Conservation (phyloP, 2,329 filamentous ascomycete genomes). For the Diatrype stigma region DNA sequence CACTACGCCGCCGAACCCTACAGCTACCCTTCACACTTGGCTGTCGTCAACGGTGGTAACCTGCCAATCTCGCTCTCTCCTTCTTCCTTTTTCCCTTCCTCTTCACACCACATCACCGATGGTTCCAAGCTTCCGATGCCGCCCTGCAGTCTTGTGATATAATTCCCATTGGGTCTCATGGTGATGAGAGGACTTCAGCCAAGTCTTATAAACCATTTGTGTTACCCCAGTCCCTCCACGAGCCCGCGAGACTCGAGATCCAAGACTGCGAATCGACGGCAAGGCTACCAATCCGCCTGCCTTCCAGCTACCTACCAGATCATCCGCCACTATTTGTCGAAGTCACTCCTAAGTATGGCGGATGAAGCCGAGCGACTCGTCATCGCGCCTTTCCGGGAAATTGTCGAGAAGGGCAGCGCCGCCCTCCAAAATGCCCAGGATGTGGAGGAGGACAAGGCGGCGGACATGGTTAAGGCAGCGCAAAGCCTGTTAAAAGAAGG, state of each 20-base stretch:
- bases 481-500: constrained; percentile 44
- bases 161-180: background rate
- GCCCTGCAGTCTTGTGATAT: background rate
- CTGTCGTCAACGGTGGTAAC: background rate
- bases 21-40: background rate
- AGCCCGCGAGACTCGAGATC: background rate
- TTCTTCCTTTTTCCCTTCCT: background rate
- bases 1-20: no score
- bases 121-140: background rate
- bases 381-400: constrained; percentile 47
- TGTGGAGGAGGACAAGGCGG: constrained; percentile 30
- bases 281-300: background rate
- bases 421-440: constrained; percentile 43
- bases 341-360: constrained; percentile 17
- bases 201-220: background rate
- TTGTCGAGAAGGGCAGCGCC: constrained; percentile 46
- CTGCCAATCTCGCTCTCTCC: no score
- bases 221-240: background rate
- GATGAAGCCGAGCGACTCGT: constrained; percentile 38
- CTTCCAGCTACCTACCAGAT: background rate
- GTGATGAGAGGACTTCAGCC: background rate
- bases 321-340: background rate
- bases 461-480: constrained; percentile 46
- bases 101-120: background rate
- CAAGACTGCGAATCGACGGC: background rate